Base-by-base conservation (phyloP, 2,329 filamentous ascomycete genomes). In the Plectosphaerella sp. region DNA sequence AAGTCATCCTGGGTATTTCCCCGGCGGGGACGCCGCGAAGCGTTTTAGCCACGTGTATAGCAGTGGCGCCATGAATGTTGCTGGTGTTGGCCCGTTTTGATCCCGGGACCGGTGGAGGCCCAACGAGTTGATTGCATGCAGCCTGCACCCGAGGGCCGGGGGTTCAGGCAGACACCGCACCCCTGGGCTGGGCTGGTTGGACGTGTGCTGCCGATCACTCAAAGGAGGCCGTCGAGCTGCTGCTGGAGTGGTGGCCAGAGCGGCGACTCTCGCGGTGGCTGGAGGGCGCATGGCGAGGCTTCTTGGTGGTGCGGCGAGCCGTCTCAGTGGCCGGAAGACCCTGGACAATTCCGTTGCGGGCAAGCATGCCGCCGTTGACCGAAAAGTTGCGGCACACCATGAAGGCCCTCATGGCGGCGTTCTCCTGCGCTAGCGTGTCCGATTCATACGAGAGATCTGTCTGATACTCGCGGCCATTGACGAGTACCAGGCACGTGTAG, bases 301-400 rank as follows among this genome's bases (percentile, higher is more conserved):
- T 77, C 69, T 78, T 78, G 59, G 73, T 67, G 54, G 75, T 72
- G 59, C 74, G 79, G 64, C 70, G 70, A 55, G 64, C 71, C 51
- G 80, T 72, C 58, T 77, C 73, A 59, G 76, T 74, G 52, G 76
- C 80, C 14, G 83, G 83, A 37, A 87, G 75, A 48, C 83, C 83
- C 69, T 87, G 83, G 57, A 87, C 82, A 57, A 86, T 84, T 43
- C 83, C 83, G 63, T 86, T 87, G 58, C 83, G 80, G 57, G 83
- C 83, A 57, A 86, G 76, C 91, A 96, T 96, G 67, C 93, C 93
- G 63, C 95, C 91, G 67, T 96, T 97, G 70, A 95, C 89, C 52
- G 91, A 96, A 74, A 97, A 97, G 78, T 96, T 96, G 58, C 91
- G 88, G 78, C 93, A 97, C 60, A 97, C 94, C 84, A 96, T 93